These are phyloP conservation scores for Boletus vinaceobasis DNA, from an alignment of 768 basidiomycete genomes.

Conservation along the genomic window DNA sequence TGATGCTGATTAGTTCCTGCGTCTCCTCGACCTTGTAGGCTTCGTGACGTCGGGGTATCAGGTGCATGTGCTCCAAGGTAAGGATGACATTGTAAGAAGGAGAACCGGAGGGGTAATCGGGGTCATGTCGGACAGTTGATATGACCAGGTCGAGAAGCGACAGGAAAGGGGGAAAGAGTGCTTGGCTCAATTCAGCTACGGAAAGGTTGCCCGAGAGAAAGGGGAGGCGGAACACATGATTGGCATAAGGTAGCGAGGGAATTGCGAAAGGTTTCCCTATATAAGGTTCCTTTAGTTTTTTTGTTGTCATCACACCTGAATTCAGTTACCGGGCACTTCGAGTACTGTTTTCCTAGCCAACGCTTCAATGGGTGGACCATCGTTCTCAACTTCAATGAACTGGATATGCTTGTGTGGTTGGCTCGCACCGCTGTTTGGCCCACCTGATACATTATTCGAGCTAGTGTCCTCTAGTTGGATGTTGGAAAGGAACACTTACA, in stretches of 20 bases:
- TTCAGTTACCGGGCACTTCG: slow-evolving; percentile 37
- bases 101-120: slow-evolving; percentile 56
- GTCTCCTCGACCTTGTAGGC: slow-evolving; percentile 49
- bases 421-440: slow-evolving; percentile 78
- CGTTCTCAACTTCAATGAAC: slow-evolving; percentile 62
- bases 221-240: slow-evolving; percentile 60
- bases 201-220: slow-evolving; percentile 17
- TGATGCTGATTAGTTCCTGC: slow-evolving; percentile 65
- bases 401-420: slow-evolving; percentile 93
- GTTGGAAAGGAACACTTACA: slow-evolving; percentile 43
- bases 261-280: slow-evolving; percentile 74
- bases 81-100: slow-evolving; percentile 84
- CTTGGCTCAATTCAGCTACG: slow-evolving; percentile 45
- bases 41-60: slow-evolving; percentile 77
- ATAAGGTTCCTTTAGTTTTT: background rate
- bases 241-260: slow-evolving; percentile 69
- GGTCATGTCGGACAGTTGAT: slow-evolving; percentile 66
- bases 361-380: slow-evolving; percentile 75
- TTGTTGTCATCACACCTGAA: background rate
- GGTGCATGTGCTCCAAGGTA: slow-evolving; percentile 78
- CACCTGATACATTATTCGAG: slow-evolving; percentile 45
- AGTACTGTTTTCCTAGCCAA: slow-evolving; percentile 57
- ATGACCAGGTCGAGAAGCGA: slow-evolving; percentile 73
- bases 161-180: slow-evolving; percentile 61
- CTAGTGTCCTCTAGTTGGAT: background rate